Base-by-base conservation (phyloP, 2,329 filamentous ascomycete genomes). In the Epichloe amarillans region DNA sequence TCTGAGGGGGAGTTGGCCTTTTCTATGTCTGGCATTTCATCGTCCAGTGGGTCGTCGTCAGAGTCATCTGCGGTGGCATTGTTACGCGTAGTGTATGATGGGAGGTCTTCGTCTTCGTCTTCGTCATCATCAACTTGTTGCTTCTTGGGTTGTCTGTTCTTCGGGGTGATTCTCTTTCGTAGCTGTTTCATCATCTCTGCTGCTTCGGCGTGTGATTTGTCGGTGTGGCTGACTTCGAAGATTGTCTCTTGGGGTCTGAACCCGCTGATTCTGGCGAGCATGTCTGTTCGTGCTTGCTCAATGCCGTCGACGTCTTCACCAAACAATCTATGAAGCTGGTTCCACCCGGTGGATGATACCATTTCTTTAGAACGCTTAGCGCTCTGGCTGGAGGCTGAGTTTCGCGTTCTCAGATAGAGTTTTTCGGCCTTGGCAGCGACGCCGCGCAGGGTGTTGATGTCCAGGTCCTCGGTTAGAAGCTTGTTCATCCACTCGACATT, bases 221-320 rank as follows among this genome's bases (percentile, higher is more conserved):
- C 84, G 54, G 83, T 79, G 58, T 84, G 81, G 6, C 86, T 86
- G 55, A 96, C 83, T 66, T 98, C 93, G 59, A 98, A 98, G n/a
- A 98, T 88, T 0, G 91, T 97, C 67, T 98, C 93, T 42, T 83
- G 76, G 0, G 94, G 93, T 58, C 88, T 81, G 70, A 93, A 98
- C 2, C 85, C 84, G 60, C 88, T 90, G 52, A 98, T 88, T 52
- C 83, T 80, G 35, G 88, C 88, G 33, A 98, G 73, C 87, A 98
- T 95, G 47, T 85, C 82, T 46, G 89, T 82, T 35, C 90, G 80
- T 46, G 87, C 83, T 53, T 81, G 76, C 61, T 91, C 86, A 30
- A 77, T 69, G 36, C 78, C 72, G 51, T 80, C 76, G 0, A 77
- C 77, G 48, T 84, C 79, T 50, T 84, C 75, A 37, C 83, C 83